Evolutionary conservation across 257 asterid species (phyloP).

Genomic region (Phtheirospermum japonicum): DNA sequence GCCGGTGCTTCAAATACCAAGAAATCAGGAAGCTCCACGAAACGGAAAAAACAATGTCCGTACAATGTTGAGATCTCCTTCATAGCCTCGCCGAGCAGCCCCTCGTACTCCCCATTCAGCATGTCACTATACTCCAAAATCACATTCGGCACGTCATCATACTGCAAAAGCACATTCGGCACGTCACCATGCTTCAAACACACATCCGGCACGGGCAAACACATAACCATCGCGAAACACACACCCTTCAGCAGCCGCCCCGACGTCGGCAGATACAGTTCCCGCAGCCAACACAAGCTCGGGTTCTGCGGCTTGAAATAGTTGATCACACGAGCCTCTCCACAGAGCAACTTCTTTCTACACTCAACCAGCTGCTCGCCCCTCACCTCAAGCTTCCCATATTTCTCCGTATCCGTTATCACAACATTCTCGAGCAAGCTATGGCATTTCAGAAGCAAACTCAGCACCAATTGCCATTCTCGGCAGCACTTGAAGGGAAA

Average conservation of each 20-base stretch:
- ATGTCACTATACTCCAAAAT: no score
- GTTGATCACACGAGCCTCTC: background rate
- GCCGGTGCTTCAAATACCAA: no score
- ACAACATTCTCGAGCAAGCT: constrained; percentile 17
- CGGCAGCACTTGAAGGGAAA: constrained; percentile 10
- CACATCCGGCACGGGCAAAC: no score
- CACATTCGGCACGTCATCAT: background rate
- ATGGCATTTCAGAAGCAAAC: constrained; percentile 25
- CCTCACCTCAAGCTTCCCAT: constrained; percentile 16
- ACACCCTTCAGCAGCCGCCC: constrained; percentile 27
- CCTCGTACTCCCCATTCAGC: no score
- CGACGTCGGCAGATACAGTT: constrained; percentile 19
- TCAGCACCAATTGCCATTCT: constrained; percentile 12
- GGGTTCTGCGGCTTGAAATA: background rate
- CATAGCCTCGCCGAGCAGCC: no score
- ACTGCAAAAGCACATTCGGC: constrained; percentile 23
- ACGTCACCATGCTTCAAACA: background rate
- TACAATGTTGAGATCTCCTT: no score
- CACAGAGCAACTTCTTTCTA: constrained; percentile 20
- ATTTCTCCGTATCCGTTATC: constrained; percentile 5
- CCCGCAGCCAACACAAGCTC: no score
- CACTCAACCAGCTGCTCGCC: constrained; percentile 16
- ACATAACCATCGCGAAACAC: background rate
- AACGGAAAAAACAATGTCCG: no score
- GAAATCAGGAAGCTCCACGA: no score